Base-by-base conservation (phyloP, 768 basidiomycete genomes). In the Podaxis sp. region DNA sequence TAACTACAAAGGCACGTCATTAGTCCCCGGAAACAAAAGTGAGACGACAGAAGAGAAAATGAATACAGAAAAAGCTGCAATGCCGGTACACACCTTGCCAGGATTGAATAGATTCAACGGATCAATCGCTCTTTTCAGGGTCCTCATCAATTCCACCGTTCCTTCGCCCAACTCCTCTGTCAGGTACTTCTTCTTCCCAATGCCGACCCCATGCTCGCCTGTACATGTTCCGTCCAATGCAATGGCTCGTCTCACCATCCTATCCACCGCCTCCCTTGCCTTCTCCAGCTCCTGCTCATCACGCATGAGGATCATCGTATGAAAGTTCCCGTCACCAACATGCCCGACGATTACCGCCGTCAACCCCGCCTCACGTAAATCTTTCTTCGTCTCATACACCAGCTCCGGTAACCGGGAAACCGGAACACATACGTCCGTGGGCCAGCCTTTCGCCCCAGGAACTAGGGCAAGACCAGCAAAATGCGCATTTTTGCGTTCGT, bases 131-230 rank as follows among this genome's bases (percentile, higher is more conserved):
- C 75, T 73, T 73, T 96, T 96, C 67, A 96, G 84, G 12, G 80
- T 82, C 75, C 90, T 88, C 93, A 96, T 95, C 25, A 96, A 72
- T 54, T 83, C 81, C 8, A 96, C 89, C 0, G 95, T 96, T 2
- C 90, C 92, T 25, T 78, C 78, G 0, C 95, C 94, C 0, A 97
- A 80, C 69, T 97, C 95, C 43, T 87, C 82, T 13, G 83, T 79
- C n/a, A 97, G 79, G 69, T 88, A 96, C 63, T 88, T 80, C 63
- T 83, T 85, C 77, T 95, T 95, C 4, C 93, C 93, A 9, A 94
- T 77, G 0, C 93, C 94, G 6, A 95, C 91, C 1, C 93, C 94
- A 68, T 95, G 93, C 68, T 95, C 93, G 3, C 91, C 91, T 0
- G 87, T 89, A 88, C 90, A 91, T 46, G 90, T 90, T 19, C 90